Conservation (phyloP, 2,329 filamentous ascomycete species). For the Septoria linicola region DNA sequence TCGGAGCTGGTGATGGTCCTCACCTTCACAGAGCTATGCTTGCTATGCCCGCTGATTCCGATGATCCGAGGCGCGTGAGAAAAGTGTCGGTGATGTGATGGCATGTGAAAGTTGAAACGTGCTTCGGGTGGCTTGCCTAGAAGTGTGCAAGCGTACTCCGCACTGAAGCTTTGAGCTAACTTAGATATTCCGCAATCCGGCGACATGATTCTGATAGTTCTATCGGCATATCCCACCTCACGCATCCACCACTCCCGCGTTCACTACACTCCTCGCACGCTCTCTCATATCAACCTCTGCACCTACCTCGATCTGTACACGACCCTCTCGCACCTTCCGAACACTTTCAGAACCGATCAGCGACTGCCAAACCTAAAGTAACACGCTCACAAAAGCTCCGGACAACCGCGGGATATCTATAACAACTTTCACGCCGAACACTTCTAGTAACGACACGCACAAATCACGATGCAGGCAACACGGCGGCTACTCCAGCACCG, state of each 20-base stretch:
- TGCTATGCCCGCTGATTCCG: no score
- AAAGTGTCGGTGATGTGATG: neutral
- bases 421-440: neutral
- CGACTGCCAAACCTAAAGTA: neutral
- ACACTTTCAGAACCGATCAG: neutral
- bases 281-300: neutral
- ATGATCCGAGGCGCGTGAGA: no score
- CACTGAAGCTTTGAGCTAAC: no score
- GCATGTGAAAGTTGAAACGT: neutral
- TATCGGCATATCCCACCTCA: neutral
- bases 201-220: slow-evolving; percentile 2
- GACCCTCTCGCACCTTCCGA: neutral
- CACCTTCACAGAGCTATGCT: no score
- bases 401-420: neutral
- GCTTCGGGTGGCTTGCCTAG: no score
- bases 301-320: slow-evolving; percentile 1
- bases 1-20: no score
- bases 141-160: no score
- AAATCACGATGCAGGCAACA: slow-evolving; percentile 46
- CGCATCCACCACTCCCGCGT: no score
- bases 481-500: slow-evolving; percentile 47
- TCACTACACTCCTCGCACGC: neutral
- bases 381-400: neutral
- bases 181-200: slow-evolving; percentile 3
- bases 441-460: slow-evolving; percentile 2